Conservation (phyloP, 805 yeast genomes). For the Hanseniaspora clermontiae region DNA sequence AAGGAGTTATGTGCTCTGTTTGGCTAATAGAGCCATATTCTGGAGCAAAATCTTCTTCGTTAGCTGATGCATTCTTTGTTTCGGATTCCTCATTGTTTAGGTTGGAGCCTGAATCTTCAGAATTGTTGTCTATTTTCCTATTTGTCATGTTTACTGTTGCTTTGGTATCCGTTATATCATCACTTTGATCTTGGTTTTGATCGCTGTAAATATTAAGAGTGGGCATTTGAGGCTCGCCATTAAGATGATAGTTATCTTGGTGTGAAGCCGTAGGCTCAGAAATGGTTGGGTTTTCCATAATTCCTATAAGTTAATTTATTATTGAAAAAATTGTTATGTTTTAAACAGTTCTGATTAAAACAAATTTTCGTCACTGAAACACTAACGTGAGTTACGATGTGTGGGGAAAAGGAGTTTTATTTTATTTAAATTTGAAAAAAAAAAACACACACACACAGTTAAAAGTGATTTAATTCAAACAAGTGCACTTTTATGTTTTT, state of each 20-base stretch:
- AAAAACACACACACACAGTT: neutral
- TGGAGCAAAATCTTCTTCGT: slow-evolving; percentile 3
- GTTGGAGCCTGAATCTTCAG: neutral
- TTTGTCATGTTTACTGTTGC: neutral
- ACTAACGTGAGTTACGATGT: neutral
- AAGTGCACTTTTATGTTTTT: no score
- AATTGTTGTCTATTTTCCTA: neutral
- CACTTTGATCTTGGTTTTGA: neutral
- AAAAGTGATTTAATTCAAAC: neutral
- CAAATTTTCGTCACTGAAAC: neutral
- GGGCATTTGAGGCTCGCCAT: neutral
- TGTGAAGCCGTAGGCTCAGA: neutral
- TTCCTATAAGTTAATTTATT: neutral
- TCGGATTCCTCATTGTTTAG: neutral
- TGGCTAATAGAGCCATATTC: neutral
- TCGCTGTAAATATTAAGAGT: neutral
- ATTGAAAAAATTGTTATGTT: neutral
- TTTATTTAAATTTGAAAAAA: neutral
- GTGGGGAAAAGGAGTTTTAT: neutral
- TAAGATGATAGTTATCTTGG: neutral
- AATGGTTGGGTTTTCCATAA: neutral
- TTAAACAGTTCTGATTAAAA: no score
- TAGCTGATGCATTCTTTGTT: neutral
- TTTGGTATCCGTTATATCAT: neutral
- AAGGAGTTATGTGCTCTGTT: neutral